A percentile compares a stretch with the other conserved stretches of the same genome.
These are phyloP conservation scores for Fraxinus pennsylvanica DNA, from an alignment of 257 asterid species.

Conservation along the genomic window DNA sequence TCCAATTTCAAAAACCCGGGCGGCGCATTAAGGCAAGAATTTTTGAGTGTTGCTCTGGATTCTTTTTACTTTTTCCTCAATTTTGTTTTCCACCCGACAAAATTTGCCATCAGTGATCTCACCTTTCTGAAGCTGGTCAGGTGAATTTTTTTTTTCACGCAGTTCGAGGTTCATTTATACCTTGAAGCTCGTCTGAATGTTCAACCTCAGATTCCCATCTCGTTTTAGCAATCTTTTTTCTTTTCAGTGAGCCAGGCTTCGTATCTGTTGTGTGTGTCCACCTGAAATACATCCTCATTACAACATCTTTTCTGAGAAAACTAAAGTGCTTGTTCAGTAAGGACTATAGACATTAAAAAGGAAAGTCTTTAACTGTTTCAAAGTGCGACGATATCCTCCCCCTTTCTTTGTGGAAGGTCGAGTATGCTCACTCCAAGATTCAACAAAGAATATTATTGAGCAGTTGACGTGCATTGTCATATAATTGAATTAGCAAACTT, in stretches of 20 bases:
- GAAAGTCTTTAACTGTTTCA: not conserved
- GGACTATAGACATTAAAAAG: not conserved
- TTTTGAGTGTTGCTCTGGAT: constrained; percentile 4
- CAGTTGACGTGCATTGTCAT: too few relatives aligned
- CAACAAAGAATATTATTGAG: too few relatives aligned
- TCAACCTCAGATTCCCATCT: constrained; percentile 30
- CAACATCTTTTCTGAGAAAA: constrained; percentile 15
- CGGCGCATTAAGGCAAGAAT: not conserved
- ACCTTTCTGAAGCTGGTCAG: constrained; percentile 17
- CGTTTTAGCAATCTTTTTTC: constrained; percentile 30
- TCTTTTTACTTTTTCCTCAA: constrained; percentile 12
- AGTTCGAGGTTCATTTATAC: constrained; percentile 17
- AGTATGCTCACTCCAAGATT: too few relatives aligned
- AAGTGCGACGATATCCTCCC: too few relatives aligned
- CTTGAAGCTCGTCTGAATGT: constrained; percentile 25
- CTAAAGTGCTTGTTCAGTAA: not conserved
- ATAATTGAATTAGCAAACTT: too few relatives aligned
- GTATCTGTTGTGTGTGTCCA: constrained; percentile 64
- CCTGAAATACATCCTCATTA: constrained; percentile 50
- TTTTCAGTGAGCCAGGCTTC: constrained; percentile 35
- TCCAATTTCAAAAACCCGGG: not conserved
- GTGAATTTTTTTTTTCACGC: constrained; percentile 6
- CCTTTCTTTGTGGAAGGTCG: too few relatives aligned
- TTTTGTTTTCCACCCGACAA: constrained; percentile 21
- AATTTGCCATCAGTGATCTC: constrained; percentile 3